Base-by-base conservation (phyloP, 805 yeast genomes). In the Pichia exigua region DNA sequence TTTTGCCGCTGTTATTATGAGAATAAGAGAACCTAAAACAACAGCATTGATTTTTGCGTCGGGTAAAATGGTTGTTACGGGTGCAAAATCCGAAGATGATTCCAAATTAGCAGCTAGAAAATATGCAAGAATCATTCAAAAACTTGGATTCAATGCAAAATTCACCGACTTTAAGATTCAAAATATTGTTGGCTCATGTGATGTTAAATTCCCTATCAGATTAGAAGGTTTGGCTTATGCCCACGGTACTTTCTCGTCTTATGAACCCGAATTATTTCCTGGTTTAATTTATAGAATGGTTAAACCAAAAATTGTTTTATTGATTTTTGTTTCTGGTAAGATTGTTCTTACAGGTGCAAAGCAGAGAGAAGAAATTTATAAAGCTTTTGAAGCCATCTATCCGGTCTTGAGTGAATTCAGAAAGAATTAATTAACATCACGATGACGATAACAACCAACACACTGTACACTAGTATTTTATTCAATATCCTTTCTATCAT, bases 261-360 rank as follows among this genome's bases (percentile, higher is more conserved):
- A 94, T 66, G 99, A 94, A 71, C 99, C 99, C 4, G 99, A 94
- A 70, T 75, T 94, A 66, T 94, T 94, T 71, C 99, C 99, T 3
- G 99, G 99, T 65, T 78, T 94, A 61, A 94, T 94, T 72, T 94
- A 94, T 76, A 89, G 99, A 78, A 94, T 94, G 99, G 99, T 94
- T 61, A 92, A 92, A 69, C 99, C 99, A 18, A 94, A 94, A 70
- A 94, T 94, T 72, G 99, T 94, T 49, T 74, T 94, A 64, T 78
- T 94, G 71, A 91, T 94, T 61, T 94, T 94, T 69, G 99, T 94
- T 47, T 87, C 96, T 28, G 99, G 99, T 35, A 94, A 94, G 70
- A 94, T 94, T 71, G 99, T 94, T 48, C 75, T 94, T 61, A 94
- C 99, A 9, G 99, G 99, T 76, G 99, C 99, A 20, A 94, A 94